Conservation (phyloP, 129 eudicot species). For the Sambucus nigra region DNA sequence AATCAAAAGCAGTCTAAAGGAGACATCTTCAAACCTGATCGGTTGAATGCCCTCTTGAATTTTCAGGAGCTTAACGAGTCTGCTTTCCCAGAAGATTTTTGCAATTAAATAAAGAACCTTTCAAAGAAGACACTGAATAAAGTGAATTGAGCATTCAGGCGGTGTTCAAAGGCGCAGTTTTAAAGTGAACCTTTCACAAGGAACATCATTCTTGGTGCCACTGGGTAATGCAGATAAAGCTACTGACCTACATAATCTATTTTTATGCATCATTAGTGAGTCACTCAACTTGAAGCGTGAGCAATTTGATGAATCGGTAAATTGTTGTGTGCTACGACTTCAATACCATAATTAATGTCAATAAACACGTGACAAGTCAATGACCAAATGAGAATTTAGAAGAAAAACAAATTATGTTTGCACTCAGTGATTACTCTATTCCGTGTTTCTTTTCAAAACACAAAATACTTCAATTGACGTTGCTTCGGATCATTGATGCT, state of each 20-base stretch:
- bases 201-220: conserved; percentile 1
- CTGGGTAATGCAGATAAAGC: background rate
- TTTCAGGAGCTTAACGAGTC: conserved; percentile 13
- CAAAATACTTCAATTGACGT: too few relatives aligned
- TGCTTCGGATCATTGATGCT: too few relatives aligned
- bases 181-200: background rate
- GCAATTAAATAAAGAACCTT: background rate
- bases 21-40: conserved; percentile 5
- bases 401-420: background rate
- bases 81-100: conserved; percentile 12
- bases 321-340: conserved; percentile 4
- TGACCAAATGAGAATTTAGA: background rate
- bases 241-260: background rate
- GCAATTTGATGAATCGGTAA: background rate
- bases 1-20: conserved; percentile 14
- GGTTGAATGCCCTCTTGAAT: conserved; percentile 13
- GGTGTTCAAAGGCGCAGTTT: background rate
- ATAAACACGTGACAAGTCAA: background rate
- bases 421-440: too few relatives aligned
- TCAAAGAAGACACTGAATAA: background rate
- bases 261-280: background rate
- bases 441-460: too few relatives aligned
- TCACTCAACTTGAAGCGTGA: background rate
- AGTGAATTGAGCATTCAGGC: background rate
- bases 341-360: background rate